Evolutionary conservation across 768 basidiomycete genomes (phyloP).

Genomic region (Phallus indusiatus): DNA sequence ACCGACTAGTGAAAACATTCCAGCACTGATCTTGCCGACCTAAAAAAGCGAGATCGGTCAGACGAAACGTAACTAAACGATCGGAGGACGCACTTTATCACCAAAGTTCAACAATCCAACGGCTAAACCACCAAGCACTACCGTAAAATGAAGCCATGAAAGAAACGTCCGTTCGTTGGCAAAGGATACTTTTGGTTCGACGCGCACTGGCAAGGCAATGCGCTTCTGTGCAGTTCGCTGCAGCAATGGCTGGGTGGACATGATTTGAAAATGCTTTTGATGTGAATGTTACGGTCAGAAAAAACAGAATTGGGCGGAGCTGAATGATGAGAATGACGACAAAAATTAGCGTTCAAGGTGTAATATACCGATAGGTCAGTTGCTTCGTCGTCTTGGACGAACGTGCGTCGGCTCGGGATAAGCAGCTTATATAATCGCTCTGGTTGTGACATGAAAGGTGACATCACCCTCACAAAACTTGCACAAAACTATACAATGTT

Average conservation of each 20-base stretch:
- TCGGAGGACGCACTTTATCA: constrained; percentile 69
- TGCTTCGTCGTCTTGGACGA: neutral
- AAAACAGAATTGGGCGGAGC: too few species aligned
- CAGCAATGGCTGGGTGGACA: constrained; percentile 97
- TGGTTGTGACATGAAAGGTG: too few species aligned
- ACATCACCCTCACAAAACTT: too few species aligned
- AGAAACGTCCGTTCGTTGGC: constrained; percentile 94
- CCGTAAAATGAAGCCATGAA: constrained; percentile 97
- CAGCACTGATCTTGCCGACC: constrained; percentile 94
- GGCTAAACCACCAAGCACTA: constrained; percentile 92
- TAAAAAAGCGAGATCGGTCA: constrained; percentile 20
- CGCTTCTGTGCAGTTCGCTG: constrained; percentile 92
- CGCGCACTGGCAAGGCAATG: constrained; percentile 91
- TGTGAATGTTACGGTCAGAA: too few species aligned
- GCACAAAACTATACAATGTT: too few species aligned
- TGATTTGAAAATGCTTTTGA: constrained; percentile 23
- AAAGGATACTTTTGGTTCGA: constrained; percentile 92
- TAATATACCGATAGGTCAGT: neutral
- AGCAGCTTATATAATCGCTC: too few species aligned
- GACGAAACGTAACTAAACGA: neutral
- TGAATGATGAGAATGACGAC: too few species aligned
- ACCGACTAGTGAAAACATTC: constrained; percentile 94
- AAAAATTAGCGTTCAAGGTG: too few species aligned
- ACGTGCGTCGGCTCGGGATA: neutral
- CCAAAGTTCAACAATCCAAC: constrained; percentile 98